Evolutionary conservation across 2,329 filamentous ascomycete species (phyloP).

Genomic region (Ampelomyces quisqualis): DNA sequence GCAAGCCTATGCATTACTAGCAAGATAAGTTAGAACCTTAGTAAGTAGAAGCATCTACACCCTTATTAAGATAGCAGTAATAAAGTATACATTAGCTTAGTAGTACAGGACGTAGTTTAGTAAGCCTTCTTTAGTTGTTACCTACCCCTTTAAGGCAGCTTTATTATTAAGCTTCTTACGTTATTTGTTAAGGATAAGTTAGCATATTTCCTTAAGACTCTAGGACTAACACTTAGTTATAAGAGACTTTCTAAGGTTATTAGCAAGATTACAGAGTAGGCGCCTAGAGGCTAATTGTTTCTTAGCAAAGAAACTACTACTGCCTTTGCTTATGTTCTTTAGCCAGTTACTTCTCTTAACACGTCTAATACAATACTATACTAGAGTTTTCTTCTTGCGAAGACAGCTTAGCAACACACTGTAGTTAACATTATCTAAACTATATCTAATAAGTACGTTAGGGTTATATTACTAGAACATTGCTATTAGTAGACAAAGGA

Average conservation of each 20-base stretch:
- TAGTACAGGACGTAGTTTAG: constrained; percentile 94
- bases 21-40: constrained; percentile 92
- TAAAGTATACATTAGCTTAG: constrained; percentile 93
- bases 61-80: constrained; percentile 83
- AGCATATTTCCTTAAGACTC: constrained; percentile 97
- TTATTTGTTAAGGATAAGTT: constrained; percentile 76
- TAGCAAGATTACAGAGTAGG: constrained; percentile 88
- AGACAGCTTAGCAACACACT: constrained; percentile 85
- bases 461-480: constrained; percentile 86
- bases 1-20: constrained; percentile 96
- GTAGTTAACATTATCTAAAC: constrained; percentile 96
- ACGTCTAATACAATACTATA: constrained; percentile 91
- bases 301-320: constrained; percentile 90
- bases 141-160: constrained; percentile 81
- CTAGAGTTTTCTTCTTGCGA: constrained; percentile 84
- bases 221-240: constrained; percentile 98
- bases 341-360: constrained; percentile 86
- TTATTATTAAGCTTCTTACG: constrained; percentile 89
- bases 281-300: constrained; percentile 86
- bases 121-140: constrained; percentile 76
- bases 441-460: constrained; percentile 90
- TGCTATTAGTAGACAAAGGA: constrained; percentile 85
- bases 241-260: constrained; percentile 94
- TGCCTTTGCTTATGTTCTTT: constrained; percentile 77
- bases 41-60: constrained; percentile 92